Base-by-base conservation (phyloP, 179 eudicot species). In the Patellifolia procumbens region DNA sequence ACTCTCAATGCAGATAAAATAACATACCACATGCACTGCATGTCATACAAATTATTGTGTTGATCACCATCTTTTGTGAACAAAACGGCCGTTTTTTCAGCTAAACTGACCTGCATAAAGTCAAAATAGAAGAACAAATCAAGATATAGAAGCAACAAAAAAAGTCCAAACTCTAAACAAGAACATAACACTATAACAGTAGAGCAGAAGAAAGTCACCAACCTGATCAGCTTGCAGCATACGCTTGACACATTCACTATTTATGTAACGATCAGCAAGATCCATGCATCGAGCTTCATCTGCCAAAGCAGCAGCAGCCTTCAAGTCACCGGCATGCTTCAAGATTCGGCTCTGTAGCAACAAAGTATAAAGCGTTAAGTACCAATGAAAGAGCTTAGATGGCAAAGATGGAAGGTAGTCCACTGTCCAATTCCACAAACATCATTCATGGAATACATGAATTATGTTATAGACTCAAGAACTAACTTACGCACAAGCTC, bases 11-110 rank as follows among this genome's bases (percentile, higher is more conserved):
- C 28, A 70, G 51, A 83, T 34, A 62, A 81, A 74, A 79, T 39
- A n/a, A 83, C 86, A 16, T 81, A 96, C 99, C 98, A 96, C 99
- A 96, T 96, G 96, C 99, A 96, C 88, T 96, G 99, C 99, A 96
- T 96, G 84, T 96, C 99, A 80, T 91, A 88, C 65, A 96, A 87
- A 83, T 85, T 93, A 82, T 96, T 91, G 75, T 93, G 99, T 80
- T 92, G 99, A 75, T 96, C 99, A 70, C 99, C 99, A 71, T 96
- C 99, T 85, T 96, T 96, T 28, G 99, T 96, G 87, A 96, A 96
- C 82, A 96, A 86, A 52, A 87, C 91, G 68, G 98, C 98, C 26
- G 98, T 96, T 86, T 90, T 96, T 81, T 96, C 99, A 70, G 99
- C 99, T 85, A 86, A 53, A 45, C 90, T 37, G 71, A 93, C 98